Evolutionary conservation across 345 rosid species (phyloP).

Genomic region (Corchorus olitorius): DNA sequence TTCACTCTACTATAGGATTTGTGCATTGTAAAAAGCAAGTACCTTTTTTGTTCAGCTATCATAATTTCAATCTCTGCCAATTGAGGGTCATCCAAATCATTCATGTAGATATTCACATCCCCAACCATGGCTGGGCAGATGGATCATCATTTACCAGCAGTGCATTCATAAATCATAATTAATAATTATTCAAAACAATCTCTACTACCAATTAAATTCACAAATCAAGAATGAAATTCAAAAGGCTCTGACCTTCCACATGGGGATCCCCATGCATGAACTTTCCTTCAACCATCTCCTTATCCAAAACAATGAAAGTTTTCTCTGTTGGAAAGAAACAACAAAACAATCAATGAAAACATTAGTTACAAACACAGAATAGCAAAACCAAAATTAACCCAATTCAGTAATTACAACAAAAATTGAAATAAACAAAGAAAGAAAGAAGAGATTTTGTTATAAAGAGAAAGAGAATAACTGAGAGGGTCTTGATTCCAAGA

Average conservation of each 20-base stretch:
- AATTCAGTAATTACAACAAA: not conserved
- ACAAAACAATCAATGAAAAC: constrained; percentile 9
- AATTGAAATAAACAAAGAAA: not conserved
- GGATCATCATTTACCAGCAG: constrained; percentile 26
- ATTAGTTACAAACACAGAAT: constrained; percentile 5
- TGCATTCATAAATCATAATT: not conserved
- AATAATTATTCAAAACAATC: not conserved
- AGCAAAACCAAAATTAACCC: constrained; percentile 10
- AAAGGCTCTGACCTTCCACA: constrained; percentile 64
- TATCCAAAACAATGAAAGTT: constrained; percentile 87
- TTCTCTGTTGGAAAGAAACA: constrained; percentile 57
- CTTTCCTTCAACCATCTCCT: constrained; percentile 55
- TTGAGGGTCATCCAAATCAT: constrained; percentile 79
- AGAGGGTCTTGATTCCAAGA: constrained; percentile 92
- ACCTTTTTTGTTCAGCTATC: constrained; percentile 91
- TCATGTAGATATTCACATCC: constrained; percentile 93
- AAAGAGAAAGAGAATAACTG: constrained; percentile 43
- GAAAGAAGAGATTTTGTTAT: not conserved
- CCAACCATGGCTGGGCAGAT: constrained; percentile 68
- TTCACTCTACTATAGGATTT: not conserved
- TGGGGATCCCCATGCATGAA: constrained; percentile 67
- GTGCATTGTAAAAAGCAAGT: constrained; percentile 16
- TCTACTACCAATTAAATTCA: not conserved
- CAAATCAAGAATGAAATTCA: not conserved
- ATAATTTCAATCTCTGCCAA: constrained; percentile 89